Conservation (phyloP, 805 yeast species). For the Priceomyces carsonii region DNA sequence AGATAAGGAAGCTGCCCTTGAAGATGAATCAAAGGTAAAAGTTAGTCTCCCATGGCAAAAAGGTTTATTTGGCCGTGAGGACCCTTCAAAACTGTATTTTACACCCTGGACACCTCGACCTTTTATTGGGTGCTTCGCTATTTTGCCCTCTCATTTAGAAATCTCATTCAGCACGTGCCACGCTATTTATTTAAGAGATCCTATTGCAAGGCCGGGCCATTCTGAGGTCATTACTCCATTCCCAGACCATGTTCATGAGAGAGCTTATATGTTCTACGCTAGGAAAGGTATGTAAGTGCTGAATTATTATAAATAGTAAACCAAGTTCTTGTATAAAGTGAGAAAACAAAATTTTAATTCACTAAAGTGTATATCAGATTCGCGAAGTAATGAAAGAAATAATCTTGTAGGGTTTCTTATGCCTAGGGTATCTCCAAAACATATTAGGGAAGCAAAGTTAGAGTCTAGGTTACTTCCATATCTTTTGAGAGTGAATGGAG, state of each 20-base stretch:
- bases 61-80: conserved; percentile 73
- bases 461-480: conserved; percentile 31
- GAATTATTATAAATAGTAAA: not conserved
- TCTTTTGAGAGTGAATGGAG: conserved; percentile 30
- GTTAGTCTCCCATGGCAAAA: conserved; percentile 80
- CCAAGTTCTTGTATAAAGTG: conserved; percentile 1
- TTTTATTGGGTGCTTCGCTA: conserved; percentile 88
- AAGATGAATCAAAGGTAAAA: conserved; percentile 49
- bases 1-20: conserved; percentile 47
- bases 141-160: conserved; percentile 90
- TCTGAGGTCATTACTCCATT: conserved; percentile 94
- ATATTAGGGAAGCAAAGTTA: conserved; percentile 26
- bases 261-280: conserved; percentile 92
- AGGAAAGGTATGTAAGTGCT: conserved; percentile 57
- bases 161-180: conserved; percentile 89
- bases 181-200: conserved; percentile 95
- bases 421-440: conserved; percentile 33
- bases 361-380: not conserved
- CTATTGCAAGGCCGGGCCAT: conserved; percentile 95
- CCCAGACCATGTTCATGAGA: conserved; percentile 77
- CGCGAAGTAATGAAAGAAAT: conserved; percentile 1
- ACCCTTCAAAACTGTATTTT: conserved; percentile 78
- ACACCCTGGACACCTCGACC: conserved; percentile 98
- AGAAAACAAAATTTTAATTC: conserved; percentile 1
- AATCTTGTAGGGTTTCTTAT: conserved; percentile 11